A percentile compares a stretch with the other conserved stretches of the same genome.
Evolutionary conservation across 495 filamentous ascomycete genomes (phyloP).

Genomic region (Umbilicaria muhlenbergii): DNA sequence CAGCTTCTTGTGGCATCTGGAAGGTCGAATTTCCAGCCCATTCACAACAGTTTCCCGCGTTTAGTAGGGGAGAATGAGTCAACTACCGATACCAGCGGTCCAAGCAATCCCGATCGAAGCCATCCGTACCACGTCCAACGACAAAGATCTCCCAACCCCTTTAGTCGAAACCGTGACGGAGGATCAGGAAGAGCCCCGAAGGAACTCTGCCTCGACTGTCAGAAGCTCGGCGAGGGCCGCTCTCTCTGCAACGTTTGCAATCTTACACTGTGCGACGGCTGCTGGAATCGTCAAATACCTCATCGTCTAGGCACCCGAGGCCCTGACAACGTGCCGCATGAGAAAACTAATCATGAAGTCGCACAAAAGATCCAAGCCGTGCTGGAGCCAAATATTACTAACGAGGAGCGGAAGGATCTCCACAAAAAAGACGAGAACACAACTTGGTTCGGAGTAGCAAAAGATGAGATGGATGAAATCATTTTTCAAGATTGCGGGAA

Average conservation of each 20-base stretch:
- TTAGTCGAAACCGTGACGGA: too few species aligned
- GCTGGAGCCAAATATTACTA: conserved; percentile 3
- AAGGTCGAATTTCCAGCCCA: too few species aligned
- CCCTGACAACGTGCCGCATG: conserved; percentile 15
- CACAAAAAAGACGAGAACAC: conserved; percentile 25
- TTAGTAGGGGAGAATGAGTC: too few species aligned
- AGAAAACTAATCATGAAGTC: conserved; percentile 13
- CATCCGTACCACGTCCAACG: too few species aligned
- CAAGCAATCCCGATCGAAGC: too few species aligned
- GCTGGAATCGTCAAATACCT: conserved; percentile 21
- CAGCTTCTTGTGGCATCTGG: too few species aligned
- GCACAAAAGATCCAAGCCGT: conserved; percentile 1
- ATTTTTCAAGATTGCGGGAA: conserved; percentile 25
- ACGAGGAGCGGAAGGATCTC: conserved; percentile 2
- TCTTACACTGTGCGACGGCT: conserved; percentile 15
- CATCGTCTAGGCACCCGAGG: conserved; percentile 20
- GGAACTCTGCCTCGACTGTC: too few species aligned
- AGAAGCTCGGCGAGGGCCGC: too few species aligned
- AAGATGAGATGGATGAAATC: conserved; percentile 16
- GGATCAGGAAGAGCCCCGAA: too few species aligned
- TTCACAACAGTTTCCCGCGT: too few species aligned
- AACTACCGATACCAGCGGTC: too few species aligned
- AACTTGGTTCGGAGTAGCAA: conserved; percentile 31
- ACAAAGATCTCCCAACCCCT: too few species aligned
- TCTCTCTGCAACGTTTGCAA: conserved; percentile 4